phyloP scores from a whole-genome alignment of 371 early-diverging fungal species.

The Chytridium lagenaria region DNA sequence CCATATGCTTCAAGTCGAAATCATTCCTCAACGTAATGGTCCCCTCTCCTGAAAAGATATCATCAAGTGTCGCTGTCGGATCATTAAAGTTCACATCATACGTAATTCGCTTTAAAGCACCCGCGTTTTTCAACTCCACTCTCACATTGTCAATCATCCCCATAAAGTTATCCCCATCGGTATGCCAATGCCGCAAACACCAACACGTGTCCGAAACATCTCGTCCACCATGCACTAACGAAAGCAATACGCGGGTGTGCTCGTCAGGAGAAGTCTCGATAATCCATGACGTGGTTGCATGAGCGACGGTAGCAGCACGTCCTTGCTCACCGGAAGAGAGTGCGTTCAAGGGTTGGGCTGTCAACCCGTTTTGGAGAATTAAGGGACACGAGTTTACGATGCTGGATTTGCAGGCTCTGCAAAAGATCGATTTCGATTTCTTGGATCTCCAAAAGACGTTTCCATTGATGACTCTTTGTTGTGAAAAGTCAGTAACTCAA shows the following conservation, averaged over 20 bases:
- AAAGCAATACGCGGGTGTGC: conserved; percentile 37
- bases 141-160: conserved; percentile 38
- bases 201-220: conserved; percentile 21
- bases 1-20: conserved; percentile 47
- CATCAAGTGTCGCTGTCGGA: conserved; percentile 45
- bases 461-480: conserved; percentile 45
- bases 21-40: conserved; percentile 49
- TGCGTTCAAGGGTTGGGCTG: background rate
- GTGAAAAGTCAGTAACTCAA: background rate
- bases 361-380: too few species aligned
- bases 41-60: conserved; percentile 51
- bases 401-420: conserved; percentile 34
- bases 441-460: conserved; percentile 52
- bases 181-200: conserved; percentile 51
- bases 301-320: background rate
- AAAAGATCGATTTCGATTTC: conserved; percentile 49
- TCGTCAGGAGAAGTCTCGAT: conserved; percentile 41
- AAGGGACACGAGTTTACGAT: background rate
- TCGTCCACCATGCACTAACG: conserved; percentile 21
- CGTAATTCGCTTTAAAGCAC: conserved; percentile 29
- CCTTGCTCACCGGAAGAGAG: background rate
- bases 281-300: conserved; percentile 25
- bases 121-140: conserved; percentile 23
- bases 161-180: conserved; percentile 53
- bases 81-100: conserved; percentile 44